Evolutionary conservation across 805 yeast species (phyloP).

Genomic region (Starmerella floris): DNA sequence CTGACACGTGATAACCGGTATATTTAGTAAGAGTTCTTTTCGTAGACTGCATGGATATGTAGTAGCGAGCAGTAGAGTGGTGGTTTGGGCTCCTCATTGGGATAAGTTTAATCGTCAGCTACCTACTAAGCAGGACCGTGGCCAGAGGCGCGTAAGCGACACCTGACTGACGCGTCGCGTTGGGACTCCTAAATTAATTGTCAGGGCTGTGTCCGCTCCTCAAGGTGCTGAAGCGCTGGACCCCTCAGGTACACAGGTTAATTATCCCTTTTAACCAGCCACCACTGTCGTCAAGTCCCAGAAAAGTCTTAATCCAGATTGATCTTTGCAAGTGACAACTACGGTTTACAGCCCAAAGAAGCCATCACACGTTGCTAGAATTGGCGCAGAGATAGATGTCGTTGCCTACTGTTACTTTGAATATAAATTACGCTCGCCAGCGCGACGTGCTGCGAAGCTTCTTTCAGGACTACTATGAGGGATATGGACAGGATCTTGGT

Average conservation of each 20-base stretch:
- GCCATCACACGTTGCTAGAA: no score
- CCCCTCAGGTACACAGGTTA: not conserved
- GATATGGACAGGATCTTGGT: constrained; percentile 30
- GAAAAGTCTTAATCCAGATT: no score
- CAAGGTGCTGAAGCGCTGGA: no score
- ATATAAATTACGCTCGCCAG: constrained; percentile 60
- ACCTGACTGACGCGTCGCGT: constrained; percentile 1
- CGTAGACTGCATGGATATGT: not conserved
- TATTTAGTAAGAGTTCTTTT: not conserved
- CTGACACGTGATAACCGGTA: not conserved
- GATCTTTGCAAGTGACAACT: no score
- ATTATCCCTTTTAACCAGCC: not conserved
- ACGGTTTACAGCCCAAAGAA: no score
- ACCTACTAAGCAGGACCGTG: no score
- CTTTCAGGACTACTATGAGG: constrained; percentile 27
- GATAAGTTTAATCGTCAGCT: no score
- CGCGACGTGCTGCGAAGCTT: constrained; percentile 48
- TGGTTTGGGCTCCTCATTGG: no score
- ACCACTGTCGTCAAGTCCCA: not conserved
- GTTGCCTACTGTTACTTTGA: constrained; percentile 27
- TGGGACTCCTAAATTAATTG: not conserved
- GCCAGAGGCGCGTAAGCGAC: no score
- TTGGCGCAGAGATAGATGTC: no score
- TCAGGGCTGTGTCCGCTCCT: not conserved
- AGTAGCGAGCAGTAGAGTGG: no score